Evolutionary conservation across 2,329 filamentous ascomycete genomes (phyloP).

Genomic region (Beauveria varroae): DNA sequence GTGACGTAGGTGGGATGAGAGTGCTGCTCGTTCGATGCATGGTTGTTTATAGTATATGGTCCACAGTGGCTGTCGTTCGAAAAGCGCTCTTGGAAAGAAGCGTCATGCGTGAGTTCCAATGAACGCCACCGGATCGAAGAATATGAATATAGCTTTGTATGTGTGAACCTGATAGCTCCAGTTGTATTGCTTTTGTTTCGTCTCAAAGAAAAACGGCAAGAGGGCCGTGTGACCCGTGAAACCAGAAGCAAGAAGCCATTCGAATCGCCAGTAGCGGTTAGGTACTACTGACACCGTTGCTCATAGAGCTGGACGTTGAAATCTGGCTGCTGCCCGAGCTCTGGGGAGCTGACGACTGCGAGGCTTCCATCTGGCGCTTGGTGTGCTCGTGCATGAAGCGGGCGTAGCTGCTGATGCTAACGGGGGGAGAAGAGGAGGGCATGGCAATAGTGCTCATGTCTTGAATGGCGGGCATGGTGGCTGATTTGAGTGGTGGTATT

Average conservation of each 20-base stretch:
- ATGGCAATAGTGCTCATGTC: constrained; percentile 26
- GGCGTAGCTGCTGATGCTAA: constrained; percentile 48
- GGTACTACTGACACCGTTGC: constrained; percentile 21
- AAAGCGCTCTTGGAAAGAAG: not conserved
- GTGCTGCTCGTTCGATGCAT: not conserved
- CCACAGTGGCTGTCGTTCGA: not conserved
- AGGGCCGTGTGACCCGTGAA: too few relatives aligned
- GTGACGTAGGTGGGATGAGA: not conserved
- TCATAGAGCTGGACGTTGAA: constrained; percentile 16
- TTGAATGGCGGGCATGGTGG: constrained; percentile 32
- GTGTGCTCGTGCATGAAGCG: constrained; percentile 58
- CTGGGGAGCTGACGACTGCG: constrained; percentile 24
- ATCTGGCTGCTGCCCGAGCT: constrained; percentile 15
- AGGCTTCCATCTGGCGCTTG: constrained; percentile 56
- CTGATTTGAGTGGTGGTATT: not conserved
- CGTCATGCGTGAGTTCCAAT: not conserved
- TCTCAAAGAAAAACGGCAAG: not conserved
- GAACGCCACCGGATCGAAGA: not conserved
- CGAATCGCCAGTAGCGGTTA: not conserved
- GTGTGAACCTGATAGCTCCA: not conserved
- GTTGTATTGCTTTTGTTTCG: not conserved
- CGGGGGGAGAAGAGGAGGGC: constrained; percentile 31
- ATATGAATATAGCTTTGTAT: not conserved
- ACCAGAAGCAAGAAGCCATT: too few relatives aligned
- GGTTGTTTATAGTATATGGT: too few relatives aligned